Percentiles rank a stretch among this genome's conserved stretches.
These are phyloP conservation scores for Pythium dissotocum DNA, from an alignment of 352 stramenopile genomes.

Conservation along the genomic window DNA sequence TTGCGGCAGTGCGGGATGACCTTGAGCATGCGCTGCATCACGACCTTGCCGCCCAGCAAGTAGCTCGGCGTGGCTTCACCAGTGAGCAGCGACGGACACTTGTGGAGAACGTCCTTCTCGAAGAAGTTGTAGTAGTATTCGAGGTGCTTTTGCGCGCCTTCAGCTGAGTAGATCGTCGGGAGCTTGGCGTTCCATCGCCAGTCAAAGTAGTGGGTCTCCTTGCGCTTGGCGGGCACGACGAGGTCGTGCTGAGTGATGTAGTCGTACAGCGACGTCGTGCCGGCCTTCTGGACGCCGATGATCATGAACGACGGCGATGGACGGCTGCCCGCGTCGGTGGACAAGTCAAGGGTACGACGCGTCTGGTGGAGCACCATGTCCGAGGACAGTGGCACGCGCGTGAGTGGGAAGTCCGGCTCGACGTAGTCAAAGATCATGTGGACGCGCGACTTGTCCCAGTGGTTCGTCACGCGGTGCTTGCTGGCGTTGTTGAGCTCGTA, in stretches of 20 bases:
- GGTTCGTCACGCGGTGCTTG: conserved; percentile 95
- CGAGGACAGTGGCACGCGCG: conserved; percentile 72
- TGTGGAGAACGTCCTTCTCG: conserved; percentile 74
- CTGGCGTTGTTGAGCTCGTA: conserved; percentile 99
- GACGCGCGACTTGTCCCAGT: conserved; percentile 88
- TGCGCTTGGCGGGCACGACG: conserved; percentile 87
- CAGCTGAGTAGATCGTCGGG: conserved; percentile 44
- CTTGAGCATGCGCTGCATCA: conserved; percentile 78
- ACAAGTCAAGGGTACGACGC: conserved; percentile 93
- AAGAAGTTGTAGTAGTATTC: conserved; percentile 87
- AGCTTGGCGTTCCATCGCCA: conserved; percentile 94
- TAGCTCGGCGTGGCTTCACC: conserved; percentile 94
- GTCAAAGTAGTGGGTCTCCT: conserved; percentile 98
- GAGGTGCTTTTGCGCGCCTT: conserved; percentile 61
- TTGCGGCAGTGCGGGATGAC: conserved; percentile 81
- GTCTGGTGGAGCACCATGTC: conserved; percentile 96
- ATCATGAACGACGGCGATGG: conserved; percentile 93
- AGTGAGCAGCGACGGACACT: conserved; percentile 90
- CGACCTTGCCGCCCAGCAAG: conserved; percentile 72
- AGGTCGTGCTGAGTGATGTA: conserved; percentile 97
- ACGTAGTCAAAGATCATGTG: conserved; percentile 99
- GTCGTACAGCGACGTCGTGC: conserved; percentile 97
- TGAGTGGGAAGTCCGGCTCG: conserved; percentile 70
- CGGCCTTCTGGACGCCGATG: conserved; percentile 95
- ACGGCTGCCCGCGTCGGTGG: conserved; percentile 73